These are phyloP conservation scores for Flaveria sonorensis DNA, from an alignment of 129 eudicot species.

Conservation along the genomic window DNA sequence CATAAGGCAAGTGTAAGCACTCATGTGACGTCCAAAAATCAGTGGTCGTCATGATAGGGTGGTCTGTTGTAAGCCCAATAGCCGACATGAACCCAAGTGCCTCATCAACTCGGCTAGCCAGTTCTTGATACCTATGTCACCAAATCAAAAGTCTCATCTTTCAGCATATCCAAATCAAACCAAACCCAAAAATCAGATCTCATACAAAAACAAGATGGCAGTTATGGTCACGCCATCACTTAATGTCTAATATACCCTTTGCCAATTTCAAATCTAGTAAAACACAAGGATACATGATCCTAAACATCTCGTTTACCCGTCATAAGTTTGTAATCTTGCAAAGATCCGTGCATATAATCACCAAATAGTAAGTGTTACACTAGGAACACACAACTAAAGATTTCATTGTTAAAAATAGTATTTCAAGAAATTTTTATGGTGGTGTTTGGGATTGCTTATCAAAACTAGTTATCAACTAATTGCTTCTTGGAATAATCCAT, in stretches of 20 bases:
- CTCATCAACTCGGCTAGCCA: constrained; percentile 91
- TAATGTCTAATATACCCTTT: neutral
- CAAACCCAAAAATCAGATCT: neutral
- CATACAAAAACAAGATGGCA: neutral
- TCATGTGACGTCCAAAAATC: constrained; percentile 97
- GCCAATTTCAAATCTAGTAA: neutral
- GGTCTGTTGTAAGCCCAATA: constrained; percentile 86
- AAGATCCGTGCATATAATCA: neutral
- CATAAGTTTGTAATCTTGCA: neutral
- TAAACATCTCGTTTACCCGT: no score
- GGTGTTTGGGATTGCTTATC: neutral
- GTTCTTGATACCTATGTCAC: constrained; percentile 71
- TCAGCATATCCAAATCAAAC: constrained; percentile 4
- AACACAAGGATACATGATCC: neutral
- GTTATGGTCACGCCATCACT: neutral
- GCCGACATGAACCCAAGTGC: constrained; percentile 97
- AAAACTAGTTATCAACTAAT: neutral
- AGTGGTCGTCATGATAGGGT: constrained; percentile 84
- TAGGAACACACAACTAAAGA: neutral
- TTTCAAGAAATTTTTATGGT: neutral
- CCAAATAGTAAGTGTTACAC: neutral
- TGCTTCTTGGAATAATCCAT: neutral
- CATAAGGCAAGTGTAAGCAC: constrained; percentile 88
- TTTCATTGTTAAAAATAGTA: neutral
- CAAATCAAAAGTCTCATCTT: constrained; percentile 15